Percentiles rank a stretch among this genome's conserved stretches.
These are phyloP conservation scores for Rhynchospora pubera DNA, from an alignment of 176 grass and related monocot species.

Conservation along the genomic window DNA sequence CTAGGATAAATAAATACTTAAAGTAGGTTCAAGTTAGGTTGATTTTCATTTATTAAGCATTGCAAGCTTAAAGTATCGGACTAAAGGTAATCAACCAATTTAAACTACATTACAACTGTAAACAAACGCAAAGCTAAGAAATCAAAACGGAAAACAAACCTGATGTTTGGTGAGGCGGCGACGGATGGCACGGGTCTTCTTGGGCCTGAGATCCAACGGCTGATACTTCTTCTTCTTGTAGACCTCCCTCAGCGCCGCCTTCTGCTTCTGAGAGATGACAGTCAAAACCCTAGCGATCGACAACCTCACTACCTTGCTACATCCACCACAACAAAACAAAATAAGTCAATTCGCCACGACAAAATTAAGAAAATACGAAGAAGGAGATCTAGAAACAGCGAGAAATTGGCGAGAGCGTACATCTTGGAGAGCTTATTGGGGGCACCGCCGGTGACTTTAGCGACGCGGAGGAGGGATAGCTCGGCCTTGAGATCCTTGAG, in stretches of 20 bases:
- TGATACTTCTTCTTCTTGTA: slow-evolving; percentile 75
- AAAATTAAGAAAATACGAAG: neutral
- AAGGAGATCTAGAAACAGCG: neutral
- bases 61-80: neutral
- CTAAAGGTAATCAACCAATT: neutral
- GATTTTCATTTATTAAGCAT: neutral
- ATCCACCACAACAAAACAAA: neutral
- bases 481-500: slow-evolving; percentile 80
- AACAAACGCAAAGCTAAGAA: neutral
- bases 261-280: slow-evolving; percentile 82
- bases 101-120: neutral
- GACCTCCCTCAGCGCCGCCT: slow-evolving; percentile 55
- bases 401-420: neutral
- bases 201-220: slow-evolving; percentile 70
- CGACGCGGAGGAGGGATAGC: slow-evolving; percentile 86
- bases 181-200: slow-evolving; percentile 88
- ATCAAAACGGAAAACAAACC: neutral
- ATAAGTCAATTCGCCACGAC: neutral
- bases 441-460: slow-evolving; percentile 87
- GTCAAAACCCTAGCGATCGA: slow-evolving; percentile 64
- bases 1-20: neutral
- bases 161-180: slow-evolving; percentile 75
- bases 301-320: slow-evolving; percentile 75
- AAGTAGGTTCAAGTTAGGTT: neutral
- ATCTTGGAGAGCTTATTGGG: slow-evolving; percentile 98